Evolutionary conservation across 345 rosid genomes (phyloP), one percentile per base, ranked within the genome.

Genomic region (Euphorbia peplus): DNA sequence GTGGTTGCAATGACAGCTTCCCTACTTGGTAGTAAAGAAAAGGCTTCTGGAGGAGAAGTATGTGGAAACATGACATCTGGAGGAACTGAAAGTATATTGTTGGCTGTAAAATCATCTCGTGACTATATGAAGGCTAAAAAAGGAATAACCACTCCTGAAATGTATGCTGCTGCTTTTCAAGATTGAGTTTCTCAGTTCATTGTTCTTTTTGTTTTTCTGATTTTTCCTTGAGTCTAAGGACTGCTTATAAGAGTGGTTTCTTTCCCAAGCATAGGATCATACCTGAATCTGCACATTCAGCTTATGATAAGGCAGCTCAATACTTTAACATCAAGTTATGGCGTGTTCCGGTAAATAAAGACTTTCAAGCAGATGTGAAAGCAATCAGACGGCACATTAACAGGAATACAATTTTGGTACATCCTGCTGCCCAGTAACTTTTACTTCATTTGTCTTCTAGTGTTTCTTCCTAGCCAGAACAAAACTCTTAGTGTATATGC

Each of bases 11-110:
- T 95, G 97, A 91, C 99, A 51, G 99, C 93, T 70, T 79, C 91
- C 19, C 72, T 95, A 52, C 84, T 95, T 46, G 91, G 99, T 48
- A 82, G 90, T 48, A 83, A 82, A 81, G 88, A 87, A 68, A 83
- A 82, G 65, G 80, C 78, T 75, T 88, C 92, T 42, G 97, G 90
- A 66, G 93, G 88, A 70, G 88, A 88, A 80, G 76, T 95, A 51
- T 95, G 99, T 32, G 99, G 99, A 69, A 95, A 91, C 84, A 95
- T 95, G 99, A 91, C 99, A 5, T 95, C 99, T 28, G 99, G 97
- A 58, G 99, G 99, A 74, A 91, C 99, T 61, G 99, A 95, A 56
- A 95, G 99, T 79, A 95, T 95, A 61, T 71, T 95, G 50, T 81
- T 95, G 75, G 99, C 99, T 61, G 83, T 95, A 68, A 95, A 95